Conservation (phyloP, 225 moss, liverwort and hornwort species). For the Sphagnum tenellum region DNA sequence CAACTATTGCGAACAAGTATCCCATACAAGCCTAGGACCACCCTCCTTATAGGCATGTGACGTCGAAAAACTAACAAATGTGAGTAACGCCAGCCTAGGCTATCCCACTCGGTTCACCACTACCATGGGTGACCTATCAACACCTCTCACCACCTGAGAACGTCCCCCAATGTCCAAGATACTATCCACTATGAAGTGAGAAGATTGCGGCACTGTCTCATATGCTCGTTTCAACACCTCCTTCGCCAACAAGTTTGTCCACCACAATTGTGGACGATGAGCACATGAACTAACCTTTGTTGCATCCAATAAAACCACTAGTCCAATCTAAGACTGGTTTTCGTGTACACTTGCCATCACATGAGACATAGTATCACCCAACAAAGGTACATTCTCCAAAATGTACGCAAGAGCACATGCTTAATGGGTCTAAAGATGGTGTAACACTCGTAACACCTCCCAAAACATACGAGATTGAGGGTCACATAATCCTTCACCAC, state of each 20-base stretch:
- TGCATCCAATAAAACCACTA: slow-evolving; percentile 2
- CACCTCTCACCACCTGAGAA: not conserved
- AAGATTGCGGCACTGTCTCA: no score
- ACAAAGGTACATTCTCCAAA: slow-evolving; percentile 2
- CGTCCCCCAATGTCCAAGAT: not conserved
- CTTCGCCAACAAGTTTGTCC: not conserved
- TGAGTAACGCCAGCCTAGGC: not conserved
- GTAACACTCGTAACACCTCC: slow-evolving; percentile 2
- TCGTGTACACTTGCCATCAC: not conserved
- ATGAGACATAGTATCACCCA: not conserved
- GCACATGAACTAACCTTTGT: not conserved
- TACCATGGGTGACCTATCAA: not conserved
- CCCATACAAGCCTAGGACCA: slow-evolving; percentile 3
- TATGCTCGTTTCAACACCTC: no score
- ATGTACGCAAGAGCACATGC: not conserved
- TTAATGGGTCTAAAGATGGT: not conserved
- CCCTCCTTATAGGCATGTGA: slow-evolving; percentile 1
- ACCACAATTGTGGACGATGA: slow-evolving; percentile 4
- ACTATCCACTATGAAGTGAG: no score
- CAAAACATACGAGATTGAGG: not conserved
- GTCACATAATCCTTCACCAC: not conserved
- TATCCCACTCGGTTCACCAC: not conserved
- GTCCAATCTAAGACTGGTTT: not conserved
- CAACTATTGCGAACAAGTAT: not conserved
- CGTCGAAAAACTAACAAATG: not conserved